These are phyloP conservation scores for Wilhelminamyces savonicus DNA, from an alignment of 805 yeast species.

Conservation along the genomic window DNA sequence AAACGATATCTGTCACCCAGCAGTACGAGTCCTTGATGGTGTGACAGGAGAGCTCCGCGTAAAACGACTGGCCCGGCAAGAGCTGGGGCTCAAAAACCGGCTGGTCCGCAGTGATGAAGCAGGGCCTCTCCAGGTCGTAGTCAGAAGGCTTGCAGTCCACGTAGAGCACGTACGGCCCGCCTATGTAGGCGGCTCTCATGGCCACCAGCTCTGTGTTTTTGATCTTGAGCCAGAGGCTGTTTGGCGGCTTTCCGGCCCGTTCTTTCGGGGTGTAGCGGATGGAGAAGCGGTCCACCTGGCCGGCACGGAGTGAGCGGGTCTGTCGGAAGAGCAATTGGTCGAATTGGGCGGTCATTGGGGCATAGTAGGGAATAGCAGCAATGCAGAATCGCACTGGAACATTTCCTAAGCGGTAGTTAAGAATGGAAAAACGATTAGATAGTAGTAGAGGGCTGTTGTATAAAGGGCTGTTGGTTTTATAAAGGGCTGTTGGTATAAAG, in stretches of 20 bases:
- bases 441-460: too few species aligned
- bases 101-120: constrained; percentile 70
- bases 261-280: constrained; percentile 42
- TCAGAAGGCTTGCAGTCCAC: constrained; percentile 71
- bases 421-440: too few species aligned
- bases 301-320: constrained; percentile 44
- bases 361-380: too few species aligned
- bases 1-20: constrained; percentile 77
- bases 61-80: constrained; percentile 59
- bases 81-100: constrained; percentile 70
- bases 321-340: constrained; percentile 26
- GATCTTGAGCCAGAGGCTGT: constrained; percentile 46
- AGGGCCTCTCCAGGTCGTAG: constrained; percentile 46
- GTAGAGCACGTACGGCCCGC: constrained; percentile 86
- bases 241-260: constrained; percentile 10
- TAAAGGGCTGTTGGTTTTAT: too few species aligned
- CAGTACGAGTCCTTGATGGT: constrained; percentile 50
- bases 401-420: too few species aligned
- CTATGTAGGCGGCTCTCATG: constrained; percentile 73
- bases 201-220: constrained; percentile 69
- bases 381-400: too few species aligned
- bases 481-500: too few species aligned
- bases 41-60: constrained; percentile 58
- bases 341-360: too few species aligned
- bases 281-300: constrained; percentile 52